phyloP scores from a whole-genome alignment of 163 green algal genomes.

The Picocystis sp. region DNA sequence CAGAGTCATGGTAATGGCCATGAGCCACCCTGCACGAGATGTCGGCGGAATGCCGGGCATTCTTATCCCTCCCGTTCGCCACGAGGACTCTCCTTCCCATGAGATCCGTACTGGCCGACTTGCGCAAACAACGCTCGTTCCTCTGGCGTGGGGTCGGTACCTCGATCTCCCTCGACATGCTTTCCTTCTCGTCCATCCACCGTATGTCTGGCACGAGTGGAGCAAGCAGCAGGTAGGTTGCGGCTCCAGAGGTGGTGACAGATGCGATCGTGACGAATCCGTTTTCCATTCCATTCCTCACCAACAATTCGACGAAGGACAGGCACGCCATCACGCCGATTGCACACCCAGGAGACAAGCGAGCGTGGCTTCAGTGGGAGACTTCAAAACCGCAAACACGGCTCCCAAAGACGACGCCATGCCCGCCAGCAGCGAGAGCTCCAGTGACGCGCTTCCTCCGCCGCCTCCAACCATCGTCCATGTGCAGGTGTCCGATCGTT shows the following conservation, averaged over 20 bases:
- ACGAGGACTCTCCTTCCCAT: too few species aligned
- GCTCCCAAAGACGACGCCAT: slow-evolving; percentile 55
- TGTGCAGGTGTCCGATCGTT: too few species aligned
- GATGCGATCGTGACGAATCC: slow-evolving; percentile 28
- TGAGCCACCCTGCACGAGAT: slow-evolving; percentile 57
- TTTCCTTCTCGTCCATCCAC: too few species aligned
- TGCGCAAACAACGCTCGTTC: too few species aligned
- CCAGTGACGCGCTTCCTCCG: slow-evolving; percentile 16
- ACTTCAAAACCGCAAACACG: slow-evolving; percentile 31
- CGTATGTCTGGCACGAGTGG: not conserved
- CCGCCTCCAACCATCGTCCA: too few species aligned
- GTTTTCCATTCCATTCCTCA: slow-evolving; percentile 52
- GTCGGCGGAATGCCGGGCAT: not conserved
- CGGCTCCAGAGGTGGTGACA: not conserved
- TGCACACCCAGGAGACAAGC: slow-evolving; percentile 23
- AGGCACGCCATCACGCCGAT: slow-evolving; percentile 75
- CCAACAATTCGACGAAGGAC: slow-evolving; percentile 53
- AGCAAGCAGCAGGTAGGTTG: not conserved
- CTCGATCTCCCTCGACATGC: too few species aligned
- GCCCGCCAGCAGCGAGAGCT: slow-evolving; percentile 51
- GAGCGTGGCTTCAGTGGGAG: too few species aligned
- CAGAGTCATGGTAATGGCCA: slow-evolving; percentile 72
- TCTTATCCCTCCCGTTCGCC: too few species aligned
- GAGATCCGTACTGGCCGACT: too few species aligned
- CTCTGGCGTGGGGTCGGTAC: too few species aligned